A percentile compares a stretch with the other conserved stretches of the same genome.
Evolutionary conservation across 1,284 basidiomycete genomes (phyloP).

Genomic region (Chondrostereum purpureum): DNA sequence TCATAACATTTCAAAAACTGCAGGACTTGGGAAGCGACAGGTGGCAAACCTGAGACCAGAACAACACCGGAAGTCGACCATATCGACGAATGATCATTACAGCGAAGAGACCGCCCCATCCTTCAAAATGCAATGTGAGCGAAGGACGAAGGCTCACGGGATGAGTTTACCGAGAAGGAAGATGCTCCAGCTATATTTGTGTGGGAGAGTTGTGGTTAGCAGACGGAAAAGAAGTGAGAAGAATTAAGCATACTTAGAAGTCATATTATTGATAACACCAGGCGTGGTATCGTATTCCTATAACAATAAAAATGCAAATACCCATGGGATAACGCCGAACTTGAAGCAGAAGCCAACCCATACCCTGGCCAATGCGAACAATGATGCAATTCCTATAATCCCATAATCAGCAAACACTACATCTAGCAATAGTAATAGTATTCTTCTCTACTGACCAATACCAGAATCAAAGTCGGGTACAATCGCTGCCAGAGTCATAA

Average conservation of each 20-base stretch:
- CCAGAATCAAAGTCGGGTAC: constrained; percentile 47
- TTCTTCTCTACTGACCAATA: no score
- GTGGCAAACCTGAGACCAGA: constrained; percentile 14
- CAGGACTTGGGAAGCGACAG: background rate
- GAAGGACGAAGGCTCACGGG: constrained; percentile 1
- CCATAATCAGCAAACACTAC: background rate
- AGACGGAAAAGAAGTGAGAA: constrained; percentile 6
- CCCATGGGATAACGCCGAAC: no score
- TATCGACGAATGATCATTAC: constrained; percentile 44
- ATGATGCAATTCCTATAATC: constrained; percentile 39
- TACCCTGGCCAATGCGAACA: constrained; percentile 37
- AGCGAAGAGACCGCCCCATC: constrained; percentile 56
- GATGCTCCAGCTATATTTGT: constrained; percentile 43
- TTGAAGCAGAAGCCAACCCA: no score
- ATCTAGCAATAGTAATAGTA: background rate
- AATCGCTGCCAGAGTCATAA: constrained; percentile 46
- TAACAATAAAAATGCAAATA: no score
- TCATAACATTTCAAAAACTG: background rate
- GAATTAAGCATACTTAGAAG: constrained; percentile 44
- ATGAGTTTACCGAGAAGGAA: constrained; percentile 37
- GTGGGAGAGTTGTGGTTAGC: background rate
- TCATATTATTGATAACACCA: constrained; percentile 49
- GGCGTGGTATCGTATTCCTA: constrained; percentile 45
- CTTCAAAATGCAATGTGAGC: constrained; percentile 21
- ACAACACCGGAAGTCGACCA: constrained; percentile 14